These are phyloP conservation scores for Talaromyces sp. DNA, from an alignment of 2,329 filamentous ascomycete species.

Conservation along the genomic window DNA sequence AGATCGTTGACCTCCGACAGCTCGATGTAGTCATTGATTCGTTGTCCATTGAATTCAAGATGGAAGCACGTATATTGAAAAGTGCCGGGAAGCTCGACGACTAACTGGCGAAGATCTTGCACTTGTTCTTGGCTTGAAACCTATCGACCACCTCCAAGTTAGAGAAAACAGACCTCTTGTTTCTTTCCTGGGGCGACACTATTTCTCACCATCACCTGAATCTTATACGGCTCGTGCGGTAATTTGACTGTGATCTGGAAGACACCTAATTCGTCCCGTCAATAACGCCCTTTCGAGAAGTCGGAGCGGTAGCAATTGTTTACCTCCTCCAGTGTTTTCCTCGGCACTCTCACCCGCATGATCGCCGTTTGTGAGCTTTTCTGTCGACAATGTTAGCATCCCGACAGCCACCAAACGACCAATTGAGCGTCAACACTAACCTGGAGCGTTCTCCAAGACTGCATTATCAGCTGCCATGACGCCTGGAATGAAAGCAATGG, in stretches of 20 bases:
- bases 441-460: slow-evolving; percentile 37
- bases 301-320: slow-evolving; percentile 8
- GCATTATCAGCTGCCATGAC: slow-evolving; percentile 39
- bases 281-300: not conserved
- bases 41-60: slow-evolving; percentile 80
- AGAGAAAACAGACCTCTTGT: not conserved
- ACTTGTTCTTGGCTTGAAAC: slow-evolving; percentile 92
- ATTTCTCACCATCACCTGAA: slow-evolving; percentile 72
- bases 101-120: slow-evolving; percentile 92
- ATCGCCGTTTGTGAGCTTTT: slow-evolving; percentile 33
- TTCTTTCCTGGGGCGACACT: not conserved
- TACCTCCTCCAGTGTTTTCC: slow-evolving; percentile 36
- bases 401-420: not conserved
- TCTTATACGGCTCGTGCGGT: slow-evolving; percentile 71
- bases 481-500: slow-evolving; percentile 11
- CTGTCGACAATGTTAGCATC: slow-evolving; percentile 18
- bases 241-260: slow-evolving; percentile 74
- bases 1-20: slow-evolving; percentile 83
- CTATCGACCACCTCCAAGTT: slow-evolving; percentile 40
- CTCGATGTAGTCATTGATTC: slow-evolving; percentile 92
- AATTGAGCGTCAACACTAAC: slow-evolving; percentile 20
- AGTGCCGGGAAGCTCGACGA: slow-evolving; percentile 86
- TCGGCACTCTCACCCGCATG: slow-evolving; percentile 30
- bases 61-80: slow-evolving; percentile 99
- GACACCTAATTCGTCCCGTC: slow-evolving; percentile 40